Base-by-base conservation (phyloP, 163 green algal species). In the Volvox carteri region DNA sequence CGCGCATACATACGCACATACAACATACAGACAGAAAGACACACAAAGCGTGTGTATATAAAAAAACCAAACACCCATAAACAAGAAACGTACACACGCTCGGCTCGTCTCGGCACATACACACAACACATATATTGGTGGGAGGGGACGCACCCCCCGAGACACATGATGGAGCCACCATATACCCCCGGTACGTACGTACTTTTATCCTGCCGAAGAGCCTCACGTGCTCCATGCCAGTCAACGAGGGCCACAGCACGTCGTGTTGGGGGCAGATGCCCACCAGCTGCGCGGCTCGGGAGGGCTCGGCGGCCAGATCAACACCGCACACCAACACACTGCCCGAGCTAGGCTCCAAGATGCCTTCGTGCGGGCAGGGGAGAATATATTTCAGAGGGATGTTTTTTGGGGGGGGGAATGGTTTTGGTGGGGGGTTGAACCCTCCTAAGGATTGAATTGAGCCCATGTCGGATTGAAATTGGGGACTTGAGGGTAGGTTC, bases 171-270 rank as follows among this genome's bases (percentile, higher is more conserved):
- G n/a, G n/a, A n/a, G n/a, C n/a, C n/a, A n/a, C n/a, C n/a, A n/a
- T n/a, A n/a, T n/a, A n/a, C n/a, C n/a, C n/a, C n/a, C n/a, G n/a
- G n/a, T n/a, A n/a, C n/a, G 19, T 11, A 39, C 67, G 5, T 16
- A 74, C 93, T 92, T 99, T 98, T 28, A 99, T 93, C 14, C 97
- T 78, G 4, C 95, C 97, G 78, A 98, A 99, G 78, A 99, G 98
- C 23, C 93, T 78, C 8, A 98, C 94, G 91, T 99, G 97, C 94
- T 99, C 96, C 70, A 2, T 62, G 78, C 91, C 95, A 2, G 94
- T 97, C 1, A 98, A 93, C 33, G 84, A 92, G 25, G 93, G 92
- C 96, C 96, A 98, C 46, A 98, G 93, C 62, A 97, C 88, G 85
- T 98, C 93, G 84, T 97, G 94, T 91, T 98, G 96, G 14, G 96